Base-by-base conservation (phyloP, 2,329 filamentous ascomycete genomes). In the Exophiala oligosperma region DNA sequence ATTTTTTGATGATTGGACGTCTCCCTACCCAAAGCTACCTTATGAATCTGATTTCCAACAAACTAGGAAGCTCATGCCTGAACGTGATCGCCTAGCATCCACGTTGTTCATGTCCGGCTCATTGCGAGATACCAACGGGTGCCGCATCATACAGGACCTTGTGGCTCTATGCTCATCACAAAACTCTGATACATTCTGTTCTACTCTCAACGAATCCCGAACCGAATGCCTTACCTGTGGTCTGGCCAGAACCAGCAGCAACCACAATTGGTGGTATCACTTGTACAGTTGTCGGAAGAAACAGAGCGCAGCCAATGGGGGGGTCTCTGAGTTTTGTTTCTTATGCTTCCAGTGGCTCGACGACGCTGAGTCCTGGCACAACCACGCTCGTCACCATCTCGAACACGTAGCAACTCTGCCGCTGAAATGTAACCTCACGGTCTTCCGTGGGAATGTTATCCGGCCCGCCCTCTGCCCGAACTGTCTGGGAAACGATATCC, bases 31-130 rank as follows among this genome's bases (percentile, higher is more conserved):
- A 28, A 28, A 28, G 26, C 7, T 47, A 12, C 32, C 35, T 26
- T 54, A 54, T 38, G 56, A 54, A 47, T 59, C 51, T 29, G 44
- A 55, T 40, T 59, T 51, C 44, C 2, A 21, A 40, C 32, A 59
- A 26, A 44, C 51, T 7, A 48, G 44, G 29, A 59, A 58, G 50
- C 40, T 58, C 6, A 54, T 58, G 32, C 50, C 49, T 40, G 44
- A 59, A 38, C 56, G 56, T 26, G 35, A 54, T 38, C 40, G 26
- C 3, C 26, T 28, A 7, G 26, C 26, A 28, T 28, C 26, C 3
- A 28, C 43, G 14, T 35, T 57, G 12, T 57, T 57, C 50, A 7
- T 28, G 26, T 37, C 52, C 29, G 54, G 41, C 11, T 53, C 49
- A 48, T 50, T 57, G 17, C 49, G 55, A 17, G 41, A 54, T 41